Evolutionary conservation across 192 early-diverging fungal species (phyloP), one percentile per base, ranked within the genome.

Genomic region (Irineochytrium annulatum): DNA sequence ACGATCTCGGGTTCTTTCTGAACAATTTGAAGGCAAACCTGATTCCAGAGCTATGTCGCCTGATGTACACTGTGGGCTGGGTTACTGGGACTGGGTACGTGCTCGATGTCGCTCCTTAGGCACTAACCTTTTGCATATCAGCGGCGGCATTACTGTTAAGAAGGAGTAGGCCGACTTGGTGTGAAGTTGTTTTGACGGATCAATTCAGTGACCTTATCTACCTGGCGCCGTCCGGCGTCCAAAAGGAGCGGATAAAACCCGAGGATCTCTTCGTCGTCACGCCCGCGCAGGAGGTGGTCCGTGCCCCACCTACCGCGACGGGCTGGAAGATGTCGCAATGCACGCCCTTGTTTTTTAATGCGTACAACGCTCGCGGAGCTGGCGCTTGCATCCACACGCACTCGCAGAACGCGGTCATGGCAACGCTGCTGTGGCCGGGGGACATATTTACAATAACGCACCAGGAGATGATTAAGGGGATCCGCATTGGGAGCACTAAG

Each of bases 401-500:
- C 74, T 96, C 93, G 30, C 92, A 95, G 68, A 78, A 91, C 65
- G 95, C 95, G 1, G 92, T 98, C 20, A 87, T 98, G 86, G 92
- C 74, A 3, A 96, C 95, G 0, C 68, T 98, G 65, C 68, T 98
- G 35, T 92, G 78, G 57, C 45, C 35, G 19, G 86, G 86, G 8
- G 74, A 83, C 4, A 82, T 77, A 44, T 98, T 98, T 74, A 68
- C 69, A 13, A 94, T 98, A 55, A 90, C 91, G 6, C 91, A 96
- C 70, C 93, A 96, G 67, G 95, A 98, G 67, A 98, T 98, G 95
- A 98, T 98, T 76, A 98, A 98, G 76, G 95, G 95, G 3, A 98
- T 98, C 49, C 76, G 88, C 26, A 78, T 81, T 20, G 95, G 93
- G 2, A 71, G 63, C 32, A 73, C 81, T 1, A 78, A 80, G 46